phyloP scores from a whole-genome alignment of 805 yeast genomes.

The Candida taoyuanica region DNA sequence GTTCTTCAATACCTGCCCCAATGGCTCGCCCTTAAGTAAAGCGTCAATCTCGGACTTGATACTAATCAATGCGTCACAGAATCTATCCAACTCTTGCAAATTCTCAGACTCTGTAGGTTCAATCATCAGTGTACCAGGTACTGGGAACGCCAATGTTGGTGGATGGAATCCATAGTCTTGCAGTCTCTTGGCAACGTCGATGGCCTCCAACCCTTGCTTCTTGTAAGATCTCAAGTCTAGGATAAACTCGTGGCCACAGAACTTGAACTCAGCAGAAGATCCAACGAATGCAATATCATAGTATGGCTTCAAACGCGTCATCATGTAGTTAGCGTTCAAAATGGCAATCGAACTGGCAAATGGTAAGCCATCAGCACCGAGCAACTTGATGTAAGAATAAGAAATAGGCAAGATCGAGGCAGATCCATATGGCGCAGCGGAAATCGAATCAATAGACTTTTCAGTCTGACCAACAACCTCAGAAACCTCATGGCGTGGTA shows the following conservation, averaged over 20 bases:
- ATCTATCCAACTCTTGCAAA: constrained; percentile 81
- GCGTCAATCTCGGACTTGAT: constrained; percentile 80
- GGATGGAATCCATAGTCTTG: constrained; percentile 99
- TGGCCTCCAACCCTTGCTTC: constrained; percentile 78
- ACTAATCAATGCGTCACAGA: constrained; percentile 79
- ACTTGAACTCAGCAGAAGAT: constrained; percentile 47
- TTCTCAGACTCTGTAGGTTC: constrained; percentile 98
- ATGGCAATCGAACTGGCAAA: constrained; percentile 87
- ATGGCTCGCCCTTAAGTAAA: constrained; percentile 58
- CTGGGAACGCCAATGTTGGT: constrained; percentile 98
- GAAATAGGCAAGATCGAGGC: constrained; percentile 92
- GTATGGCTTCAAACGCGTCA: constrained; percentile 63
- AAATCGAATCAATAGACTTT: constrained; percentile 67
- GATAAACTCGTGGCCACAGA: constrained; percentile 96
- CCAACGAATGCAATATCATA: constrained; percentile 76
- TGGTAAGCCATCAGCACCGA: constrained; percentile 83
- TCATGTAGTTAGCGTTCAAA: constrained; percentile 95
- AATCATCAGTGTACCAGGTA: constrained; percentile 94
- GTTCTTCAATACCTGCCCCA: constrained; percentile 71
- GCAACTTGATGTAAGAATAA: constrained; percentile 89
- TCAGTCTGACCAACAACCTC: constrained; percentile 37
- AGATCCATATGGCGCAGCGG: constrained; percentile 94
- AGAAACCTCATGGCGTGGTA: constrained; percentile 73
- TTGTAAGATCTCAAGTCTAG: constrained; percentile 86
- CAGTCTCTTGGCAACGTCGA: constrained; percentile 92